Evolutionary conservation across 1,284 basidiomycete species (phyloP).

Genomic region (Rugiboletus extremiorientalis): DNA sequence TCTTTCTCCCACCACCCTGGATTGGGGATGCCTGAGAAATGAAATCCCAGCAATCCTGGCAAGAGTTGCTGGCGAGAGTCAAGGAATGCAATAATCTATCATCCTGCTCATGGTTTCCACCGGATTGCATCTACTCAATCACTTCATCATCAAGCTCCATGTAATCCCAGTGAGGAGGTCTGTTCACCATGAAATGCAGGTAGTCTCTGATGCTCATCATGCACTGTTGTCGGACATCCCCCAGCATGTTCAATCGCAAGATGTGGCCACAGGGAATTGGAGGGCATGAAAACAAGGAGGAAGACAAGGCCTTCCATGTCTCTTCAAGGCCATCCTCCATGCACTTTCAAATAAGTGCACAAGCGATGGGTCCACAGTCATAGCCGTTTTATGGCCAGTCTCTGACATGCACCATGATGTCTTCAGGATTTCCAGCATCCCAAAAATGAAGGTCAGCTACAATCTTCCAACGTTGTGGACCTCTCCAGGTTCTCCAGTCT

Average conservation of each 20-base stretch:
- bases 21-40: background rate
- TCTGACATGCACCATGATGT: background rate
- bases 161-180: background rate
- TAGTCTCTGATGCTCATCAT: slow-evolving; percentile 1
- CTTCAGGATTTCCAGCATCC: background rate
- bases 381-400: too few relatives aligned
- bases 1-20: background rate
- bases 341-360: background rate
- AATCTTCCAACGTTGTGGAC: background rate
- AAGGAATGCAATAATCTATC: background rate
- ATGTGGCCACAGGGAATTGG: slow-evolving; percentile 9
- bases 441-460: slow-evolving; percentile 9
- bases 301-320: background rate
- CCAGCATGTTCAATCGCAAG: background rate
- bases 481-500: slow-evolving; percentile 5
- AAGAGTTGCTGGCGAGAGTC: background rate
- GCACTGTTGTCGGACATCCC: background rate
- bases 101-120: background rate
- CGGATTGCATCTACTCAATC: background rate
- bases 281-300: fast-evolving
- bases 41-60: background rate
- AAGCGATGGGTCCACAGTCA: slow-evolving; percentile 4
- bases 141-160: background rate
- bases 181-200: background rate
- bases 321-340: background rate